A percentile compares a stretch with the other conserved stretches of the same genome.
Evolutionary conservation across 2,329 filamentous ascomycete species (phyloP).

Genomic region (Bipolaris sorokiniana): DNA sequence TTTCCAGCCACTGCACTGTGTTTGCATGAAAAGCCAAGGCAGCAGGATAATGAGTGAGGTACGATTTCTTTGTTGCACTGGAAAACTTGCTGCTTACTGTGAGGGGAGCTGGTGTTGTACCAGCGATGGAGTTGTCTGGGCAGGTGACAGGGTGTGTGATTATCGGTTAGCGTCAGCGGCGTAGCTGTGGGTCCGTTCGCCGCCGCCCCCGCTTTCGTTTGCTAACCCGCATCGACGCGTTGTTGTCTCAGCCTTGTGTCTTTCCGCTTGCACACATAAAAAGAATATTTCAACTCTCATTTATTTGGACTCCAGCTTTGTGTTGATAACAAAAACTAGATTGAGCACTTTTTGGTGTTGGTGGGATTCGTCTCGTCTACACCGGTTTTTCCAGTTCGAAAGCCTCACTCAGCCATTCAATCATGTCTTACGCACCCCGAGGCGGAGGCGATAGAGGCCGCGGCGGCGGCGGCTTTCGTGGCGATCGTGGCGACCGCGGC

Average conservation of each 20-base stretch:
- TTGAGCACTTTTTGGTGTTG: neutral
- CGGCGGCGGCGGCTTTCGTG: slow-evolving; percentile 2
- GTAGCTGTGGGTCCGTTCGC: neutral
- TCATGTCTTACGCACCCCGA: slow-evolving; percentile 9
- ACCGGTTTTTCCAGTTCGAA: slow-evolving; percentile 2
- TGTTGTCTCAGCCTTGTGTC: neutral
- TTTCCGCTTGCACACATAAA: neutral
- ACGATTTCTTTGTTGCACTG: neutral
- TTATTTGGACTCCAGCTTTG: no score
- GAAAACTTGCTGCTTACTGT: neutral
- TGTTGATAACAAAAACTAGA: no score
- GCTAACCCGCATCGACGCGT: neutral
- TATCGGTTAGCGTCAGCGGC: neutral
- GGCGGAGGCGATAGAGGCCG: slow-evolving; percentile 13
- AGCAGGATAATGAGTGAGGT: no score
- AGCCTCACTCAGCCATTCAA: slow-evolving; percentile 13
- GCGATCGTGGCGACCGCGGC: slow-evolving; percentile 1
- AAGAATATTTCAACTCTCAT: no score
- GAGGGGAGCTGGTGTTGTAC: neutral
- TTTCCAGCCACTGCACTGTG: no score
- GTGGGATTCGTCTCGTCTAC: neutral
- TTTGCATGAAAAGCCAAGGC: no score
- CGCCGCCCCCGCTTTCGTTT: slow-evolving; percentile 8
- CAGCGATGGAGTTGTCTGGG: neutral
- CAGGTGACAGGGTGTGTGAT: neutral